Conservation (phyloP, 176 grass and related monocot species). For the bread wheat (Triticum aestivum) region DNA sequence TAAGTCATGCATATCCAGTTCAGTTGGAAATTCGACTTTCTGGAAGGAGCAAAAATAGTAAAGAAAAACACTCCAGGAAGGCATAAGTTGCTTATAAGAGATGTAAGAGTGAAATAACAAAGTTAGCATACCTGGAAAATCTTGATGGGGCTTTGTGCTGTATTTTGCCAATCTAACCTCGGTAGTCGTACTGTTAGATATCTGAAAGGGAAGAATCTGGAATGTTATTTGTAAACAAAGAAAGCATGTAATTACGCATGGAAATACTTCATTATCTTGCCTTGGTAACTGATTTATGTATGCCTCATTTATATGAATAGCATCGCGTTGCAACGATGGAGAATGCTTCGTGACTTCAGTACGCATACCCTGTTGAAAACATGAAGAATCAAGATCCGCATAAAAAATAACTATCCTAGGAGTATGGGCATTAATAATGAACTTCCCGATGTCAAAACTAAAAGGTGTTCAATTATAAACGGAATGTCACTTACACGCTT, state of each 20-base stretch:
- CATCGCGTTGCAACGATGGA: constrained; percentile 56
- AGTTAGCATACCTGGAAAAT: constrained; percentile 66
- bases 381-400: background rate
- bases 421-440: background rate
- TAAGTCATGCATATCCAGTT: constrained; percentile 90
- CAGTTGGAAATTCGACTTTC: constrained; percentile 91
- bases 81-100: background rate
- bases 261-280: constrained; percentile 31
- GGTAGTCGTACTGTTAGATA: constrained; percentile 88
- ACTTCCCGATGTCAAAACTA: background rate
- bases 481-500: constrained; percentile 55
- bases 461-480: background rate
- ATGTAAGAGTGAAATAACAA: background rate
- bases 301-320: constrained; percentile 75
- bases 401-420: background rate
- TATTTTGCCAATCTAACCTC: constrained; percentile 89
- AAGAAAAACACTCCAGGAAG: background rate
- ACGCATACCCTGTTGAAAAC: constrained; percentile 65
- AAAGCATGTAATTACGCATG: background rate
- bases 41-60: constrained; percentile 19
- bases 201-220: constrained; percentile 39
- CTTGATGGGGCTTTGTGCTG: constrained; percentile 75
- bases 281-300: constrained; percentile 69
- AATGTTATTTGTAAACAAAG: background rate
- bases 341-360: constrained; percentile 88